Evolutionary conservation across 225 moss, liverwort and hornwort species (phyloP).

Genomic region (Marchantia polymorpha): DNA sequence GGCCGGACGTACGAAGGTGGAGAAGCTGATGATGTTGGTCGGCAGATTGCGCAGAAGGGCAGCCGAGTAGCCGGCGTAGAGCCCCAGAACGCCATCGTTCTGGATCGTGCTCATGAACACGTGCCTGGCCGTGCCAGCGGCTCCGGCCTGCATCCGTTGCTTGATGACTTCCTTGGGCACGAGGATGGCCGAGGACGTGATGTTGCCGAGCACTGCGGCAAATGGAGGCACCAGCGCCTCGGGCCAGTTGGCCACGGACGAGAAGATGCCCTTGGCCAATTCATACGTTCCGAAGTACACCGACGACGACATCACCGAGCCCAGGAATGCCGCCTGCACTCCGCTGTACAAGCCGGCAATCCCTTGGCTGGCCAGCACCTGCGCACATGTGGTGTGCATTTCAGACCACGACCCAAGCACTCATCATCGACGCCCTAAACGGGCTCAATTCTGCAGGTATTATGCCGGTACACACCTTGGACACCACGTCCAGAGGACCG

Average conservation of each 20-base stretch:
- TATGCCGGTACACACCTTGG: conserved; percentile 44
- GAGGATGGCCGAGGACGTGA: conserved; percentile 69
- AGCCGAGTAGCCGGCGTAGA: conserved; percentile 78
- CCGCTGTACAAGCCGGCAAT: conserved; percentile 73
- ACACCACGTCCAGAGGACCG: conserved; percentile 69
- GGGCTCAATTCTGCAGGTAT: no score
- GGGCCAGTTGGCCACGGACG: conserved; percentile 57
- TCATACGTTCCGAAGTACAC: conserved; percentile 81
- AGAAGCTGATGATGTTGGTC: conserved; percentile 79
- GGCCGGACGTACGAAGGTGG: conserved; percentile 56
- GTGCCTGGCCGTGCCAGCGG: conserved; percentile 51
- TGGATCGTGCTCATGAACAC: conserved; percentile 58
- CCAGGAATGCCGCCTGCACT: conserved; percentile 70
- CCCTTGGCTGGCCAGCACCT: conserved; percentile 71
- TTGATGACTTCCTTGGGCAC: conserved; percentile 80
- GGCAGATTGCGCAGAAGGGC: conserved; percentile 70
- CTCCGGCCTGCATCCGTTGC: conserved; percentile 78
- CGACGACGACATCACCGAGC: conserved; percentile 74
- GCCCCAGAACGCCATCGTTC: conserved; percentile 60
- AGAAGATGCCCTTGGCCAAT: conserved; percentile 70
- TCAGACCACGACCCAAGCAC: background rate
- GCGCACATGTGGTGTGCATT: background rate
- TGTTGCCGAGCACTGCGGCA: conserved; percentile 71
- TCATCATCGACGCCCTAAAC: no score
- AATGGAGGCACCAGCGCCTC: conserved; percentile 63